These are phyloP conservation scores for Leccinum angustisporum DNA, from an alignment of 1,284 basidiomycete species.

Conservation along the genomic window DNA sequence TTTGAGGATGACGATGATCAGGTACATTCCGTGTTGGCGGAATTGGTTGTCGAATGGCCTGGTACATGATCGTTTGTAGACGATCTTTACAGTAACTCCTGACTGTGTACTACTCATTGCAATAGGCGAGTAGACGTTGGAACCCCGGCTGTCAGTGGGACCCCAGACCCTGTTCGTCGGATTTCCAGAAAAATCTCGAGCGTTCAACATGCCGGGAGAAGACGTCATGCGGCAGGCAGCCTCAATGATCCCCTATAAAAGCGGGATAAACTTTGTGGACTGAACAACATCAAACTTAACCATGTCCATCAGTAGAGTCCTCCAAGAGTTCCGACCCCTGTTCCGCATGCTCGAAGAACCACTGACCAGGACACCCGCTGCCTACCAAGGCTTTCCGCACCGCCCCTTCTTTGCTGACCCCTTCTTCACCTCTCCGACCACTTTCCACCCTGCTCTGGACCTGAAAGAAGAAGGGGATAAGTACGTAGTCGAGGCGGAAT, in stretches of 20 bases:
- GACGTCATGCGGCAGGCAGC: conserved; percentile 18
- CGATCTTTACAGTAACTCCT: background rate
- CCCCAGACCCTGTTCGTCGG: conserved; percentile 13
- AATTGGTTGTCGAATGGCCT: conserved; percentile 78
- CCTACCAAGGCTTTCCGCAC: conserved; percentile 30
- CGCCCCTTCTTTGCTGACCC: conserved; percentile 51
- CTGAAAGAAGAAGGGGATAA: conserved; percentile 63
- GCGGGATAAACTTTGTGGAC: background rate
- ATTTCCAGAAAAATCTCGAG: conserved; percentile 21
- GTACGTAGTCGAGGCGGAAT: conserved; percentile 71
- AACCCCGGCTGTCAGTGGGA: conserved; percentile 2
- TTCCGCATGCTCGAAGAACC: conserved; percentile 74
- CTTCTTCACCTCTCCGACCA: conserved; percentile 41
- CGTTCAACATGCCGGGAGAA: conserved; percentile 13
- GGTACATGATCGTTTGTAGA: conserved; percentile 25
- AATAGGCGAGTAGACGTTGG: background rate
- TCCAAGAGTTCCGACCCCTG: conserved; percentile 71
- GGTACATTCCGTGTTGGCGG: conserved; percentile 66
- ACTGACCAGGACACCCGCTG: conserved; percentile 40
- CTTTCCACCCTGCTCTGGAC: conserved; percentile 57
- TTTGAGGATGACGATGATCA: conserved; percentile 84
- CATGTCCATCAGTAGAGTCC: conserved; percentile 68
- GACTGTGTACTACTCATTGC: background rate
- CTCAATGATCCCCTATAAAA: conserved; percentile 18
- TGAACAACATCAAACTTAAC: background rate